Percentiles rank a stretch among this genome's conserved stretches.
These are phyloP conservation scores for Hydrangea macrophylla DNA, from an alignment of 148 eudicot species.

Conservation along the genomic window DNA sequence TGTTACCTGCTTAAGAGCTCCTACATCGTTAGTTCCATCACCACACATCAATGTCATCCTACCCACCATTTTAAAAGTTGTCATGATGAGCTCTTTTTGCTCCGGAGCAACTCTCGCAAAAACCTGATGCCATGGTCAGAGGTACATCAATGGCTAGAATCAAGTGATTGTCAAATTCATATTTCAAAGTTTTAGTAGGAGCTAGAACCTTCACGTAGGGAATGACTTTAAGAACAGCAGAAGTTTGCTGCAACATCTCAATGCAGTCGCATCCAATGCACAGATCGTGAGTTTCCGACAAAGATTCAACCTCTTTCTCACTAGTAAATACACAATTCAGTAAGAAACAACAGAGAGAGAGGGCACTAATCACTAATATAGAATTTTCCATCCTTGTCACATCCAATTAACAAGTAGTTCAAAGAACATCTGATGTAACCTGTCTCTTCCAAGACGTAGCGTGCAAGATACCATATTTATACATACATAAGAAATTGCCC, in stretches of 20 bases:
- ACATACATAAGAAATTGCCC: no score
- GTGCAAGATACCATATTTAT: no score
- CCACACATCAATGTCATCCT: conserved; percentile 96
- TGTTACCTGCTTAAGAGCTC: conserved; percentile 92
- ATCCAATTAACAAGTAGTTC: background rate
- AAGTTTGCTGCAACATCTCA: conserved; percentile 84
- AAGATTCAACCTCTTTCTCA: conserved; percentile 63
- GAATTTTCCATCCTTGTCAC: background rate
- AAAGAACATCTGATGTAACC: no score
- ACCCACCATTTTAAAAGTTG: conserved; percentile 85
- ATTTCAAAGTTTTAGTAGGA: background rate
- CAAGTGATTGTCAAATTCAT: background rate
- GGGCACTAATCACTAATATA: background rate
- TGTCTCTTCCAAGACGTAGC: no score
- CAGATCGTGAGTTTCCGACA: conserved; percentile 76
- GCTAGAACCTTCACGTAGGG: conserved; percentile 82
- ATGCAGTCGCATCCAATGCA: conserved; percentile 89
- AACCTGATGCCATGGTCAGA: conserved; percentile 42
- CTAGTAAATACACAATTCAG: conserved; percentile 34
- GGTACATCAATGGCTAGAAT: background rate
- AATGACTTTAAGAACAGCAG: conserved; percentile 68
- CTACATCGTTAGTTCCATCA: conserved; percentile 97
- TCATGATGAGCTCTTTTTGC: conserved; percentile 92
- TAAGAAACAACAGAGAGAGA: background rate
- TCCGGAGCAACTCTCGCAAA: conserved; percentile 99